Evolutionary conservation across 2,329 filamentous ascomycete species (phyloP), one percentile per base, ranked within the genome.

Genomic region (Scedosporium boydii): DNA sequence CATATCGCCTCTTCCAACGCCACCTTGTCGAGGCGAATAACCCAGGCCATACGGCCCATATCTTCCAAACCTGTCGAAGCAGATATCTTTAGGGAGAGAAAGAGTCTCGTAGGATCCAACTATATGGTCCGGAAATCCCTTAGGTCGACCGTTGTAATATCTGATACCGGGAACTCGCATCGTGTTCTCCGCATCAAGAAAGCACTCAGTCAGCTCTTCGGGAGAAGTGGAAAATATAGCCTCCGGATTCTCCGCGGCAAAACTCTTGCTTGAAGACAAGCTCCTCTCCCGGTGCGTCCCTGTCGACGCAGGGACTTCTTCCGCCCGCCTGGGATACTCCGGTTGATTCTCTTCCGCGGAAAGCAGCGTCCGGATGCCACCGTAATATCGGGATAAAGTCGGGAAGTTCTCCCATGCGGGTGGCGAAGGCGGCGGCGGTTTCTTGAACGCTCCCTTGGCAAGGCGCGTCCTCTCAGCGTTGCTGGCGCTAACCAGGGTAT

Each of bases 1-100:
- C 68, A 92, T 87, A 73, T 96, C 84, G 10, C 91, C 93, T n/a
- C 90, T 87, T 4, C 93, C 92, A 27, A 89, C 86, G 1, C 93
- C 93, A 12, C 93, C 93, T 66, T 82, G 86, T 63, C 86, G 86
- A 41, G 82, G 78, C 38, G 89, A 90, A 73, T 98, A 98, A 7
- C 93, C 93, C 65, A 91, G 85, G 0, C 93, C 93, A 68, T 99
- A 99, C 0, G 93, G 90, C 0, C 91, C 93, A 34, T 95, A 84
- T 66, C 92, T 84, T 3, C 93, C 93, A 71, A 90, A 96, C 1
- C 95, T 84, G 68, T 99, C 95, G 70, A 96, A 97, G 76, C 95
- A 99, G 57, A 97, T 84, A 69, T 96, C 88, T 67, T 96, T 85
- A 18, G 89, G 85, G 42, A 98, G 77, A 0, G 87, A 88, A 12